These are phyloP conservation scores for Boletus barrowsii DNA, from an alignment of 768 basidiomycete species.

Conservation along the genomic window DNA sequence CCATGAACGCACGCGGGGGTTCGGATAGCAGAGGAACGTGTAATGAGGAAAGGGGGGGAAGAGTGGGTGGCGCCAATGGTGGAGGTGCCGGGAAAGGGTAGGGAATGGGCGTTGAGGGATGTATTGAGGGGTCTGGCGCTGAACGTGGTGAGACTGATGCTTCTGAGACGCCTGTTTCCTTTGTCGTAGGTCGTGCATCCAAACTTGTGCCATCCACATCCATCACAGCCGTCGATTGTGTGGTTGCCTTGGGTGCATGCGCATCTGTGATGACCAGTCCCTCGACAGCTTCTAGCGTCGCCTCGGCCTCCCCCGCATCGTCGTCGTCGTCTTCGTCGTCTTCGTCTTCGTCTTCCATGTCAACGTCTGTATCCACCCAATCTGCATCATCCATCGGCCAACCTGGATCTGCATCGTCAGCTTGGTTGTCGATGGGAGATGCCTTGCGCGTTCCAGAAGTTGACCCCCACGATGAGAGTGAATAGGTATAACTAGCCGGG, in stretches of 20 bases:
- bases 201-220: not conserved
- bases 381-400: conserved; percentile 25
- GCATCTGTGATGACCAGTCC: conserved; percentile 7
- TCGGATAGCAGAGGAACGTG: conserved; percentile 33
- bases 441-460: conserved; percentile 10
- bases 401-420: conserved; percentile 14
- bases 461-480: conserved; percentile 18
- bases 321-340: conserved; percentile 33
- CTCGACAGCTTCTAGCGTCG: conserved; percentile 12
- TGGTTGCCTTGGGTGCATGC: not conserved
- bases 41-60: conserved; percentile 28
- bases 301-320: conserved; percentile 17
- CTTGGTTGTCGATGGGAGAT: conserved; percentile 15
- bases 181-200: not conserved
- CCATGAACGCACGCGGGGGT: conserved; percentile 34
- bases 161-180: not conserved
- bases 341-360: conserved; percentile 33
- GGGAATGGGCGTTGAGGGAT: conserved; percentile 2
- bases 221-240: not conserved
- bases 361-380: conserved; percentile 26
- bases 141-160: not conserved
- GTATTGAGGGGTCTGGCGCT: not conserved
- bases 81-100: conserved; percentile 6
- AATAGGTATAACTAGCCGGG: conserved; percentile 33
- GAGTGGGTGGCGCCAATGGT: conserved; percentile 2